Evolutionary conservation across 1,139 yeast species (phyloP), one percentile per base, ranked within the genome.

Genomic region (Taiozyma sp.): DNA sequence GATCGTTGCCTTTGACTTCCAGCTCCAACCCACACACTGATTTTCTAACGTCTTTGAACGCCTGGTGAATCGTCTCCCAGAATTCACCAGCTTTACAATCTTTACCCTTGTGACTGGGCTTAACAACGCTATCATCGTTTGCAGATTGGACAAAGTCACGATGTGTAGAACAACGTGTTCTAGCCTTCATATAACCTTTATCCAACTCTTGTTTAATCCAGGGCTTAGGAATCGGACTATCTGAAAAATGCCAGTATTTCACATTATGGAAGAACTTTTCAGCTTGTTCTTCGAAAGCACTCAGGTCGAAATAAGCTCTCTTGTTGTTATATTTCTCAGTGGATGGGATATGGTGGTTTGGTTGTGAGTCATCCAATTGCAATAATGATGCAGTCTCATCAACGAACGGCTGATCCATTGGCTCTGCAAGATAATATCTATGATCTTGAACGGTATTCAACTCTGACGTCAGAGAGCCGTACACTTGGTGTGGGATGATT

Each of bases 141-240:
- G 34, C 34, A 30, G 13, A 30, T 10, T 36, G 4, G 4, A 16
- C 12, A 16, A 40, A 44, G 8, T 47, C 49, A 2, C 14, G 22
- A 44, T 52, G 44, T 8, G 28, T 16, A 22, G 45, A n/a, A 49
- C 57, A 54, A 23, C 57, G 34, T 4, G 41, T 14, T 44, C 55
- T 48, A 1, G 12, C 6, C 10, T 12, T 23, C 53, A 51, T 51
- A n/a, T 51, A 51, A 1, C 14, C 30, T 8, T 36, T 28, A 8
- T 34, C 13, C 10, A 10, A 27, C 10, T 51, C 39, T 34, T 24
- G 16, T 4, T 16, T 2, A 13, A 43, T 65, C 78, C 79, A 74
- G 13, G 79, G 79, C 54, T 74, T 73, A 4, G 78, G 78, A 4
- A 73, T 68, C 1, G 79, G 78, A 2, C 68, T 64, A 54, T 74